Percentiles rank a stretch among this genome's conserved stretches.
phyloP scores from a whole-genome alignment of 192 early-diverging fungal genomes.

The Diversispora eburnea region DNA sequence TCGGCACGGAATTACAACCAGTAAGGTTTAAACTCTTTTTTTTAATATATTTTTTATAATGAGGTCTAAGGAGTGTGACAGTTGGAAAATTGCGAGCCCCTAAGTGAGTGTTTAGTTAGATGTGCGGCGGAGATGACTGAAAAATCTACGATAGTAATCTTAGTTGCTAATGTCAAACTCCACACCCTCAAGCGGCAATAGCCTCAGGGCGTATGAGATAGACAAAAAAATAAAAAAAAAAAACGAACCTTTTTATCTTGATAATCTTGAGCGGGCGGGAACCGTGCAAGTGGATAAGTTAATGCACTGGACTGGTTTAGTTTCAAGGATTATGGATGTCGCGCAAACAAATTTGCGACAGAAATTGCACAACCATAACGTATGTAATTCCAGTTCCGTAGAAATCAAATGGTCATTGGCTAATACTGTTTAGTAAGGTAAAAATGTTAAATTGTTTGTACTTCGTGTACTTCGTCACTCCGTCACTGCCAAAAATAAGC shows the following conservation, averaged over 20 bases:
- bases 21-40: conserved; percentile 16
- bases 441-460: too few relatives aligned
- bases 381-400: background rate
- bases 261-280: conserved; percentile 18
- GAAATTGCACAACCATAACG: conserved; percentile 1
- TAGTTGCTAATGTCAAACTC: conserved; percentile 13
- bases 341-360: conserved; percentile 24
- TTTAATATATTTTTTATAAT: conserved; percentile 11
- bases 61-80: conserved; percentile 26
- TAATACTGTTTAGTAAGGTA: background rate
- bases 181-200: conserved; percentile 1
- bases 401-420: background rate
- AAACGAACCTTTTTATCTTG: conserved; percentile 16
- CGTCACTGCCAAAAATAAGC: too few relatives aligned
- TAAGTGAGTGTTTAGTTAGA: conserved; percentile 29
- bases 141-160: background rate
- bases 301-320: background rate
- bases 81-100: conserved; percentile 28
- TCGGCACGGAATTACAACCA: conserved; percentile 22
- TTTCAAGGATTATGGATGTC: conserved; percentile 4
- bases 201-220: background rate
- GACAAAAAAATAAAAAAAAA: background rate
- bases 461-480: too few relatives aligned
- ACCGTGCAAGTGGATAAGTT: conserved; percentile 18
- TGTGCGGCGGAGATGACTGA: conserved; percentile 1